These are phyloP conservation scores for Cylindricascospora bacillispora DNA, from an alignment of 1,139 yeast species.

Conservation along the genomic window DNA sequence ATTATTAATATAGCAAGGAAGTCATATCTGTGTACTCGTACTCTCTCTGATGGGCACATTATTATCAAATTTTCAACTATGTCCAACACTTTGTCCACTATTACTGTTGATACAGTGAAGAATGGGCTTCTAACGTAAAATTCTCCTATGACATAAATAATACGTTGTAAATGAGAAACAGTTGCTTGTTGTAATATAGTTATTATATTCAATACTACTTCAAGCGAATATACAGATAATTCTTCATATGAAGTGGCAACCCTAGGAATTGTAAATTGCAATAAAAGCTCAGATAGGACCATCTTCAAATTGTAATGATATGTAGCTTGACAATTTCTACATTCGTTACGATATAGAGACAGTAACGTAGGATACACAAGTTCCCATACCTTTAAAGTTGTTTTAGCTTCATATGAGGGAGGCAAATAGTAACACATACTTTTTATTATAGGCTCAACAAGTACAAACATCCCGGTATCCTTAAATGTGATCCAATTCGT, in stretches of 20 bases:
- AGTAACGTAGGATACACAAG: constrained; percentile 16
- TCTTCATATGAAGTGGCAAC: constrained; percentile 13
- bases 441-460: constrained; percentile 16
- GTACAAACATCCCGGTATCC: constrained; percentile 16
- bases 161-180: constrained; percentile 15
- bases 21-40: constrained; percentile 18
- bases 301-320: constrained; percentile 7
- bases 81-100: constrained; percentile 9
- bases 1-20: constrained; percentile 14
- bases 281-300: constrained; percentile 14
- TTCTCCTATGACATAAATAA: constrained; percentile 20
- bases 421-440: constrained; percentile 21
- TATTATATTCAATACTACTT: constrained; percentile 4
- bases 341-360: constrained; percentile 10
- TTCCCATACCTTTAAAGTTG: constrained; percentile 12
- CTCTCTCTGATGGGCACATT: constrained; percentile 11
- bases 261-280: constrained; percentile 19
- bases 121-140: constrained; percentile 18
- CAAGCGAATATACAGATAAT: constrained; percentile 10
- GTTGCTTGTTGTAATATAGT: constrained; percentile 6
- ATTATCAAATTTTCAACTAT: constrained; percentile 7
- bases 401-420: constrained; percentile 14
- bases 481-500: constrained; percentile 13
- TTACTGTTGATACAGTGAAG: constrained; percentile 11
- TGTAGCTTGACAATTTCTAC: constrained; percentile 6